Conservation (phyloP, 176 grass and related monocot genomes). For the Coix lacrymajobi region DNA sequence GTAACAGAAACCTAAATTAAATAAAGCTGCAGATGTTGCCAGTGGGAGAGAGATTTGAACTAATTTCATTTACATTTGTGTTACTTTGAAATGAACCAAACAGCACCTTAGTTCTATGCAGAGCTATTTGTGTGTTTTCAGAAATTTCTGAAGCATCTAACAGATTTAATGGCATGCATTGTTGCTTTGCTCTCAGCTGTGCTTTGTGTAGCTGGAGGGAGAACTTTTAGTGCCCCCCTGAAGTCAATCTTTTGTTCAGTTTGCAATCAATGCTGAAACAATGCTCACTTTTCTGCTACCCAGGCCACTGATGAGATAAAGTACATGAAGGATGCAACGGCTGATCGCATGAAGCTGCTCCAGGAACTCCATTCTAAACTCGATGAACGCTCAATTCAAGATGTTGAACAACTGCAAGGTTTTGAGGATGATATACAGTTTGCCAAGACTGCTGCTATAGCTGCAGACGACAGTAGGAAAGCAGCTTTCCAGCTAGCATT, state of each 20-base stretch:
- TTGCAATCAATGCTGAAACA: conserved; percentile 19
- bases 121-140: conserved; percentile 18
- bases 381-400: conserved; percentile 60
- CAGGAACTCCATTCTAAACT: conserved; percentile 78
- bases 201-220: not conserved
- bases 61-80: no score
- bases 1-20: no score
- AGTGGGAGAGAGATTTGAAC: no score
- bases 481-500: conserved; percentile 73
- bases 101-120: conserved; percentile 22
- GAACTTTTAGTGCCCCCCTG: not conserved
- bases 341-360: conserved; percentile 80
- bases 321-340: conserved; percentile 60
- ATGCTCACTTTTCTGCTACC: conserved; percentile 8
- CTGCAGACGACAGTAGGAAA: conserved; percentile 78
- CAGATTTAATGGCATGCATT: conserved; percentile 1
- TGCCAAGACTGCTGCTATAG: conserved; percentile 62
- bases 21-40: no score
- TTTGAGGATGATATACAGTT: conserved; percentile 92
- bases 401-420: conserved; percentile 53
- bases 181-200: not conserved
- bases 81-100: no score
- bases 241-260: not conserved
- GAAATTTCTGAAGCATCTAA: conserved; percentile 8
- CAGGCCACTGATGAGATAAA: conserved; percentile 88